Base-by-base conservation (phyloP, 2,329 filamentous ascomycete species). In the Zymoseptoria passerinii region DNA sequence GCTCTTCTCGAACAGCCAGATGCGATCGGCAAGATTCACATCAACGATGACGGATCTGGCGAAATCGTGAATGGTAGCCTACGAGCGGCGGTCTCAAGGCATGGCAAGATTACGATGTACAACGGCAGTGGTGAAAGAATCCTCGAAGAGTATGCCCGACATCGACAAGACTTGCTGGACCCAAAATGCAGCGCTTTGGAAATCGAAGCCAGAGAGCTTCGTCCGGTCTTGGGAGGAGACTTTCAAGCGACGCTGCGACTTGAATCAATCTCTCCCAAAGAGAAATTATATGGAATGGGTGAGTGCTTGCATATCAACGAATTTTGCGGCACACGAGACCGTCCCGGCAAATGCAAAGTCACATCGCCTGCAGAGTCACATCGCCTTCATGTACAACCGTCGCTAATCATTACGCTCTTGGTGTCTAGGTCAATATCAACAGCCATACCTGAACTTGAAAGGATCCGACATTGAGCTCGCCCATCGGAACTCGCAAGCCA, bases 401-500 rank as follows among this genome's bases (percentile, higher is more conserved):
- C 2, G 23, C 23, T 23, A 23, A 23, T 4, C 23, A 23, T 23
- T 23, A 23, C 23, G 23, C 23, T 4, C 2, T 23, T 23, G 23
- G 23, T 2, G 23, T 23, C 4, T 23, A 23, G 84, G 84, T 0
- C 84, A 87, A 70, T 87, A 87, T 60, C 84, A 87, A 65, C 83
- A 87, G 63, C 80, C 82, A 0, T 78, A 75, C 54, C 73, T 87
- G n/a, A 77, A 87, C 66, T 74, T 87, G 53, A 87, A 86, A 63
- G 84, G 84, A 0, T 67, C 75, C 0, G 83, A 87, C 58, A 69
- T 87, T 1, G 84, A 87, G 66, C 77, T 87, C 2, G 83, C 84
- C 0, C 84, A 87, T 44, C 78, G 84, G 1, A 87, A 87, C 66
- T 86, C 83, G 0, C 84, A 87, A 68, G 84, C 84, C 3, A 84